Evolutionary conservation across 2,329 filamentous ascomycete species (phyloP).

Genomic region (Apiospora sp.): DNA sequence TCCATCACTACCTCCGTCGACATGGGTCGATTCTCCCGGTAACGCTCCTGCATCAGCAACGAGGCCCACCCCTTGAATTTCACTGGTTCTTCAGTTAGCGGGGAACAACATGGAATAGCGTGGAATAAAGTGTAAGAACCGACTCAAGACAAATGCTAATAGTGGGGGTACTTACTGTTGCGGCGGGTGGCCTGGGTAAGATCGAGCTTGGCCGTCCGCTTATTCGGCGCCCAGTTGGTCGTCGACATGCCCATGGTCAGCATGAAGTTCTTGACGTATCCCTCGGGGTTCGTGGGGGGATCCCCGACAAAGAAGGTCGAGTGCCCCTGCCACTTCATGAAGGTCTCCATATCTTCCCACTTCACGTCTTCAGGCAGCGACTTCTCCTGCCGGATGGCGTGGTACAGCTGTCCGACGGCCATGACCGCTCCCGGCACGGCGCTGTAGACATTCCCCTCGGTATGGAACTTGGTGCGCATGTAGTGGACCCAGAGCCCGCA

Average conservation of each 20-base stretch:
- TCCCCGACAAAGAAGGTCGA: no score
- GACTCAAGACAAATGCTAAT: not conserved
- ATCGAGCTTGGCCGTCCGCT: not conserved
- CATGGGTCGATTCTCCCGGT: not conserved
- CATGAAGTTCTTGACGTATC: no score
- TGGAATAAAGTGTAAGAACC: no score
- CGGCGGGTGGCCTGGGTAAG: not conserved
- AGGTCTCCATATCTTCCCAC: no score
- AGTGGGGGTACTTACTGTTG: not conserved
- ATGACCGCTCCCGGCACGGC: no score
- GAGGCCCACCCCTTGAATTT: not conserved
- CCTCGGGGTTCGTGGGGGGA: no score
- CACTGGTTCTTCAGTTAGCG: not conserved
- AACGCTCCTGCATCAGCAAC: not conserved
- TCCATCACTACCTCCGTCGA: not conserved
- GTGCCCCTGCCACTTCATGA: no score
- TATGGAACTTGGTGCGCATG: conserved; percentile 2
- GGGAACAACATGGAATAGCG: no score
- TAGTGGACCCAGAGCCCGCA: conserved; percentile 20
- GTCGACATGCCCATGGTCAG: not conserved
- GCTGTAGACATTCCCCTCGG: not conserved
- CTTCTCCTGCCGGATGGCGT: no score
- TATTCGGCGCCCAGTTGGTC: not conserved
- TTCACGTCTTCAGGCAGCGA: no score
- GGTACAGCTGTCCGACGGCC: no score